phyloP scores from a whole-genome alignment of 1,284 basidiomycete species.

The Meripilus lineatus region DNA sequence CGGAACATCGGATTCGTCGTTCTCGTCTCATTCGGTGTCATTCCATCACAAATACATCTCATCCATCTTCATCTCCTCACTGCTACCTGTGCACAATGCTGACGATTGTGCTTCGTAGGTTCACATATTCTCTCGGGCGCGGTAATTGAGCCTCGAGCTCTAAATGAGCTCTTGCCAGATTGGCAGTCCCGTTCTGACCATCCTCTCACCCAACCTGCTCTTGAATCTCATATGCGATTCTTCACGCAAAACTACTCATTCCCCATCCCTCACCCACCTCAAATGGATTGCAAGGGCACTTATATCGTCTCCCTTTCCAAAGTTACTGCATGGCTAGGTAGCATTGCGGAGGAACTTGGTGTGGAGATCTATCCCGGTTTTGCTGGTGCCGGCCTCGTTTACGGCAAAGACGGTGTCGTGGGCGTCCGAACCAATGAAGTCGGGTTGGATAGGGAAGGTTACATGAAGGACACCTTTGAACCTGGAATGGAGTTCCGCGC shows the following conservation, averaged over 20 bases:
- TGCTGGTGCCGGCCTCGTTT: conserved; percentile 82
- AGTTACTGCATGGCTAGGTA: conserved; percentile 87
- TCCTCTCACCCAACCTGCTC: conserved; percentile 77
- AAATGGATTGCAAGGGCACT: conserved; percentile 95
- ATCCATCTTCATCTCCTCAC: neutral
- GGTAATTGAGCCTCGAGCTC: conserved; percentile 89
- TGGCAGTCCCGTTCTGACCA: conserved; percentile 64
- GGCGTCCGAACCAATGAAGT: conserved; percentile 96
- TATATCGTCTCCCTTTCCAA: conserved; percentile 91
- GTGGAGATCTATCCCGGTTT: conserved; percentile 99
- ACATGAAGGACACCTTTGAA: conserved; percentile 88
- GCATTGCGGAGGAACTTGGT: conserved; percentile 86
- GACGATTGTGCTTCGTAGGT: conserved; percentile 48
- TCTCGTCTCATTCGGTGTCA: neutral
- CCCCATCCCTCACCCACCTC: conserved; percentile 94
- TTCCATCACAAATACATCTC: neutral
- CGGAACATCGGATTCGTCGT: neutral
- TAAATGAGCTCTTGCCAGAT: conserved; percentile 89
- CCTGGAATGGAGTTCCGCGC: conserved; percentile 97
- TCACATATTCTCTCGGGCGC: conserved; percentile 96
- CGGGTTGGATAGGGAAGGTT: conserved; percentile 77
- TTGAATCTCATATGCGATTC: conserved; percentile 83
- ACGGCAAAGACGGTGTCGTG: conserved; percentile 67
- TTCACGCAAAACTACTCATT: conserved; percentile 71
- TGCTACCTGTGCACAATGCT: neutral